phyloP scores from a whole-genome alignment of 2,329 filamentous ascomycete genomes.

The Fusarium sp. region DNA sequence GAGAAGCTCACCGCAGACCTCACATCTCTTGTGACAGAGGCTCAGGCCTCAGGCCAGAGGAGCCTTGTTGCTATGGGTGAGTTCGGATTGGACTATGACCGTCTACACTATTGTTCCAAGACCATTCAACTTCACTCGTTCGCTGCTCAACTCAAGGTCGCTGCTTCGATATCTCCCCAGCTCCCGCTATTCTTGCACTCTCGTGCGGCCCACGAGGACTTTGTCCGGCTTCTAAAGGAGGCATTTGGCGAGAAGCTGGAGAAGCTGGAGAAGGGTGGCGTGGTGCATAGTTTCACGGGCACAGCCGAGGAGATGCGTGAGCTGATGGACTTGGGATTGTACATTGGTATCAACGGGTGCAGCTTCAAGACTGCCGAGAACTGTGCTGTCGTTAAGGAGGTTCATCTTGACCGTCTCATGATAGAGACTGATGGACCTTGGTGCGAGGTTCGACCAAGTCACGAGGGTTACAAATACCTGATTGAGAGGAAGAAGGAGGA shows the following conservation, averaged over 20 bases:
- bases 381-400: slow-evolving; percentile 81
- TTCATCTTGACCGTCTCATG: slow-evolving; percentile 85
- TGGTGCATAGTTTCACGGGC: slow-evolving; percentile 97
- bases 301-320: slow-evolving; percentile 85
- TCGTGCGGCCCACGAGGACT: slow-evolving; percentile 86
- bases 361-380: slow-evolving; percentile 96
- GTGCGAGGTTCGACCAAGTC: slow-evolving; percentile 92
- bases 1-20: slow-evolving; percentile 68
- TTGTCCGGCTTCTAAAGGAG: slow-evolving; percentile 75
- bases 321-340: slow-evolving; percentile 82
- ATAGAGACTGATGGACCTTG: slow-evolving; percentile 98
- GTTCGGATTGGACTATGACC: slow-evolving; percentile 96
- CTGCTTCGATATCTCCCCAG: slow-evolving; percentile 74
- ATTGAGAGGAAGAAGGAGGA: slow-evolving; percentile 58
- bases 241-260: slow-evolving; percentile 70
- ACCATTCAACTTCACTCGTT: slow-evolving; percentile 88
- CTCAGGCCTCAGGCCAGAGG: slow-evolving; percentile 59
- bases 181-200: slow-evolving; percentile 94
- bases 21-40: slow-evolving; percentile 70
- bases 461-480: slow-evolving; percentile 83
- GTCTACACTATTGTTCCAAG: slow-evolving; percentile 83
- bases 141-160: slow-evolving; percentile 82
- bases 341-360: slow-evolving; percentile 97
- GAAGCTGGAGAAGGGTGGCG: slow-evolving; percentile 77
- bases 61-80: slow-evolving; percentile 86